A percentile compares a stretch with the other conserved stretches of the same genome.
phyloP scores from a whole-genome alignment of 2,329 filamentous ascomycete species.

The Sodiomyces alkalinus region DNA sequence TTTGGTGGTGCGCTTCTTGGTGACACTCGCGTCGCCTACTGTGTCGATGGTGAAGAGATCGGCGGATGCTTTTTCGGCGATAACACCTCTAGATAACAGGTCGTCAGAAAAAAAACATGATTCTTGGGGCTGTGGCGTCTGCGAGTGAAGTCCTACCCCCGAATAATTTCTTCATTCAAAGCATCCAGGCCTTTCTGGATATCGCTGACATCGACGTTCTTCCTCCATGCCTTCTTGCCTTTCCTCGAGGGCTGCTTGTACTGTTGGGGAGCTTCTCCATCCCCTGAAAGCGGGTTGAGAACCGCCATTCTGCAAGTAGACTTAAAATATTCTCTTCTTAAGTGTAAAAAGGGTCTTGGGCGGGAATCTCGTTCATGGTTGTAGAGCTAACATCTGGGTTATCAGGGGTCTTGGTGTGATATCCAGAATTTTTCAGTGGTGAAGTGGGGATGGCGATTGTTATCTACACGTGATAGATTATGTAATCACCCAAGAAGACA shows the following conservation, averaged over 20 bases:
- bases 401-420: too few relatives aligned
- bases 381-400: too few relatives aligned
- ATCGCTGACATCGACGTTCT: slow-evolving; percentile 88
- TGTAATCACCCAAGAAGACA: too few relatives aligned
- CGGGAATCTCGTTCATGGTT: too few relatives aligned
- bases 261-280: slow-evolving; percentile 54
- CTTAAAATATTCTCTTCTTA: slow-evolving; percentile 7
- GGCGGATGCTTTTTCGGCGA: slow-evolving; percentile 67
- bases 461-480: slow-evolving; percentile 5
- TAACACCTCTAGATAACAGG: slow-evolving; percentile 49
- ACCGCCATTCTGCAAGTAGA: slow-evolving; percentile 32
- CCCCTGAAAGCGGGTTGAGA: slow-evolving; percentile 29
- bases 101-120: background rate
- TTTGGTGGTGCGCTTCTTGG: slow-evolving; percentile 57
- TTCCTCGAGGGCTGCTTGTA: slow-evolving; percentile 85
- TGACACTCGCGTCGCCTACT: slow-evolving; percentile 50
- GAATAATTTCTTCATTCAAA: slow-evolving; percentile 78
- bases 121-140: background rate
- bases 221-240: slow-evolving; percentile 97
- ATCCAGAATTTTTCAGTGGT: slow-evolving; percentile 6
- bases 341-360: too few relatives aligned
- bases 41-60: slow-evolving; percentile 79
- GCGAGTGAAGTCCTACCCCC: slow-evolving; percentile 63
- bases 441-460: too few relatives aligned
- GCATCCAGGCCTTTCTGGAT: slow-evolving; percentile 70